These are phyloP conservation scores for Curvularia eragrostidis DNA, from an alignment of 2,329 filamentous ascomycete species.

Conservation along the genomic window DNA sequence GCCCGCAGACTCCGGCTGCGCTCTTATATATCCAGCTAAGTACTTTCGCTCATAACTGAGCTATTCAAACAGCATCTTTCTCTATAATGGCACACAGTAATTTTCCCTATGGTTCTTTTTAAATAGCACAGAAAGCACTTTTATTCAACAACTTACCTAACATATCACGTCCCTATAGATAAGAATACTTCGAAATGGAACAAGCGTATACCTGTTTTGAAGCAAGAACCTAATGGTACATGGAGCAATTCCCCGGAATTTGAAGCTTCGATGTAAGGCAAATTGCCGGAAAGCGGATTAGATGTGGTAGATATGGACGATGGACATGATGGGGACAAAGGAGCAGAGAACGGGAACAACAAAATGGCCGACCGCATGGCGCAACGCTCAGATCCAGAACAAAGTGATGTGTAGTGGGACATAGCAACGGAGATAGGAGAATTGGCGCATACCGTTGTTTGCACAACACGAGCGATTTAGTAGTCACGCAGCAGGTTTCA, in stretches of 20 bases:
- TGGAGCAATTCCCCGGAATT: slow-evolving; percentile 1
- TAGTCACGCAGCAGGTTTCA: not conserved
- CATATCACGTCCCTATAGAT: not conserved
- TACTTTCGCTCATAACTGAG: not conserved
- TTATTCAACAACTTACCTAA: slow-evolving; percentile 1
- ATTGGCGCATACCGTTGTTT: not conserved
- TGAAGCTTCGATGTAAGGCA: not conserved
- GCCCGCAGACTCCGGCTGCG: not conserved
- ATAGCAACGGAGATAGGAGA: slow-evolving; percentile 2
- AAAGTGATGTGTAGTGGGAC: not conserved
- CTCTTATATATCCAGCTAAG: not conserved
- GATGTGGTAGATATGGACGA: not conserved
- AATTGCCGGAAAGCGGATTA: not conserved
- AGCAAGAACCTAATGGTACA: slow-evolving; percentile 1
- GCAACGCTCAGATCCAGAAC: slow-evolving; percentile 1
- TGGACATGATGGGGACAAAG: not conserved
- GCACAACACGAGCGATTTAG: not conserved
- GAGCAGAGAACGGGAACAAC: not conserved
- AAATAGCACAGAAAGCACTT: not conserved
- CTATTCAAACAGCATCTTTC: not conserved
- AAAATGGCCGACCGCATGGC: not conserved
- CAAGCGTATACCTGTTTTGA: not conserved
- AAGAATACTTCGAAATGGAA: not conserved
- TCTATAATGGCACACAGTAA: not conserved
- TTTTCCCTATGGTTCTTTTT: not conserved